Conservation (phyloP, 2,329 filamentous ascomycete species). For the Simplicillium sp. region DNA sequence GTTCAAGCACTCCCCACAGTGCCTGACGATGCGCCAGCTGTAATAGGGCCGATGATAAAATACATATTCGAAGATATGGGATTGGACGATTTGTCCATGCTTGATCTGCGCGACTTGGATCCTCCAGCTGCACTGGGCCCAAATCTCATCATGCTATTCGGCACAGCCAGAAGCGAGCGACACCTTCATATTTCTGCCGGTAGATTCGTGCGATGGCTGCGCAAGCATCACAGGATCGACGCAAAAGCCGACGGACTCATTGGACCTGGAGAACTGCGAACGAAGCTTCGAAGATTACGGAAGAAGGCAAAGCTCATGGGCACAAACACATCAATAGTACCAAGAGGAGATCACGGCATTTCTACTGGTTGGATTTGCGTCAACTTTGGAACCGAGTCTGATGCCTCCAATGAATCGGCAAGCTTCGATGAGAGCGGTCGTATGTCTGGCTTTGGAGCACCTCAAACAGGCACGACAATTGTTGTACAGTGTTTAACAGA, state of each 20-base stretch:
- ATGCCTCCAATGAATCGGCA: slow-evolving; percentile 34
- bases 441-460: slow-evolving; percentile 68
- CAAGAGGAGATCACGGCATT: slow-evolving; percentile 70
- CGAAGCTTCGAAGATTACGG: slow-evolving; percentile 71
- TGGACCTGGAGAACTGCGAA: slow-evolving; percentile 83
- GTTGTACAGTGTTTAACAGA: slow-evolving; percentile 51
- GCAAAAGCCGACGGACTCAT: slow-evolving; percentile 82
- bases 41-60: slow-evolving; percentile 64
- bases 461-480: slow-evolving; percentile 38
- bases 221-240: slow-evolving; percentile 59
- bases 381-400: slow-evolving; percentile 66
- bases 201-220: slow-evolving; percentile 78
- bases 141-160: slow-evolving; percentile 86
- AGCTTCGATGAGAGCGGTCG: slow-evolving; percentile 39
- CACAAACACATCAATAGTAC: slow-evolving; percentile 55
- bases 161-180: slow-evolving; percentile 82
- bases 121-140: slow-evolving; percentile 80
- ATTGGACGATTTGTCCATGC: slow-evolving; percentile 67
- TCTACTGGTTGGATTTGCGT: slow-evolving; percentile 95
- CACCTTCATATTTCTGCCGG: slow-evolving; percentile 89
- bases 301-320: slow-evolving; percentile 76
- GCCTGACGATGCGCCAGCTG: slow-evolving; percentile 59
- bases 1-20: slow-evolving; percentile 39
- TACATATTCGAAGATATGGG: slow-evolving; percentile 79
- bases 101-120: slow-evolving; percentile 78